Conservation (phyloP, 306 rosid species). For the Lathyrus tuberosus region DNA sequence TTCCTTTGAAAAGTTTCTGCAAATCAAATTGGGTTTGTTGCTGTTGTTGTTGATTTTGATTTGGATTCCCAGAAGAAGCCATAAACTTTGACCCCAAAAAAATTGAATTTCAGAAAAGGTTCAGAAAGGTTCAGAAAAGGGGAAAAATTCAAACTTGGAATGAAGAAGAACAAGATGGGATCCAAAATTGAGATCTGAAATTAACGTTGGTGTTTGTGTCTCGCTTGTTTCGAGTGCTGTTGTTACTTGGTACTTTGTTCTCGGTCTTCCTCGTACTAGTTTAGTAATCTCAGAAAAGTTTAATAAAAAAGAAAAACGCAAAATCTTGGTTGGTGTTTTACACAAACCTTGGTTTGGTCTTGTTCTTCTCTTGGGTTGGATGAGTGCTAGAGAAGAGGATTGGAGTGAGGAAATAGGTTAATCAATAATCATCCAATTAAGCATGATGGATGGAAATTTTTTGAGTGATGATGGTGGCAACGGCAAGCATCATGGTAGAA, state of each 20-base stretch:
- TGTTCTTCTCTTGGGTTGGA: conserved; percentile 24
- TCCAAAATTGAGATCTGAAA: conserved; percentile 49
- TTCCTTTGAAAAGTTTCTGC: conserved; percentile 55
- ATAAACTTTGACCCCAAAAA: conserved; percentile 34
- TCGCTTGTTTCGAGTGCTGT: neutral
- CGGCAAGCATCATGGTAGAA: conserved; percentile 33
- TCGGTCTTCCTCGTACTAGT: conserved; percentile 37
- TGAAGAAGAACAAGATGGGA: conserved; percentile 30
- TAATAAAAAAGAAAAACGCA: neutral
- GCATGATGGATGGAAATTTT: conserved; percentile 25
- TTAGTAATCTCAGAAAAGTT: conserved; percentile 29
- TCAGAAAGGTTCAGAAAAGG: neutral
- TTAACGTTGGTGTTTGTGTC: conserved; percentile 28
- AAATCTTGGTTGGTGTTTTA: conserved; percentile 26
- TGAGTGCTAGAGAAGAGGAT: conserved; percentile 34
- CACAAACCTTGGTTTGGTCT: conserved; percentile 39
- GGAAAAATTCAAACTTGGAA: conserved; percentile 25
- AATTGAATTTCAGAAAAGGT: neutral
- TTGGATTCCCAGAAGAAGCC: conserved; percentile 61
- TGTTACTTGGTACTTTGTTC: conserved; percentile 28
- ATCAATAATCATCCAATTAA: conserved; percentile 33
- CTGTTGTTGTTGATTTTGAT: conserved; percentile 46
- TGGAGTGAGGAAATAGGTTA: conserved; percentile 22
- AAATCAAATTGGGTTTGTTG: conserved; percentile 52
- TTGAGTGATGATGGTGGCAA: neutral